A percentile compares a stretch with the other conserved stretches of the same genome.
Evolutionary conservation across 163 green algal species (phyloP).

Genomic region (Picocystis sp.): DNA sequence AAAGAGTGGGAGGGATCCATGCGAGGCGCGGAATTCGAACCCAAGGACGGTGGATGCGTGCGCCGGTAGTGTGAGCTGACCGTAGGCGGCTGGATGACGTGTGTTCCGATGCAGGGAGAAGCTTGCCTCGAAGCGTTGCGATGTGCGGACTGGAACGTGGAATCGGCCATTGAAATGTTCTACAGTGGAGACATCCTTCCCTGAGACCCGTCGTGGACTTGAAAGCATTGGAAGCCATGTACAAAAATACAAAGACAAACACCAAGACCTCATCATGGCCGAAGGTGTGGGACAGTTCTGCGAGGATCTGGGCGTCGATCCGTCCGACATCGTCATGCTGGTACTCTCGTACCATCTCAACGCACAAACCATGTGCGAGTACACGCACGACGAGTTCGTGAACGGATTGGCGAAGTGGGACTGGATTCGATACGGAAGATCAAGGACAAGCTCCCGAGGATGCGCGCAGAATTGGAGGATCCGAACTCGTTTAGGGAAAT

Average conservation of each 20-base stretch:
- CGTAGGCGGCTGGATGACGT: background rate
- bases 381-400: slow-evolving; percentile 50
- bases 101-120: slow-evolving; percentile 13
- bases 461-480: slow-evolving; percentile 44
- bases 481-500: slow-evolving; percentile 51
- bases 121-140: slow-evolving; percentile 10
- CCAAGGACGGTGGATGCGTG: background rate
- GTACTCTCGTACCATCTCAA: slow-evolving; percentile 59
- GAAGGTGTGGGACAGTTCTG: slow-evolving; percentile 49
- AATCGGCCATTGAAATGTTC: slow-evolving; percentile 42
- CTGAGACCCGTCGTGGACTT: slow-evolving; percentile 14
- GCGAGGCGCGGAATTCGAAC: background rate
- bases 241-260: slow-evolving; percentile 32
- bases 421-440: slow-evolving; percentile 60
- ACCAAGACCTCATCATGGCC: slow-evolving; percentile 35
- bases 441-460: slow-evolving; percentile 35
- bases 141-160: slow-evolving; percentile 25
- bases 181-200: slow-evolving; percentile 20
- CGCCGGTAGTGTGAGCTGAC: background rate
- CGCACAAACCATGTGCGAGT: slow-evolving; percentile 75
- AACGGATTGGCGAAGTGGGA: slow-evolving; percentile 48
- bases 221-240: slow-evolving; percentile 23
- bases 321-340: slow-evolving; percentile 42
- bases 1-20: background rate
- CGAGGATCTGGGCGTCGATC: slow-evolving; percentile 39